Base-by-base conservation (phyloP, 2,329 filamentous ascomycete genomes). In the Colletotrichum horii region DNA sequence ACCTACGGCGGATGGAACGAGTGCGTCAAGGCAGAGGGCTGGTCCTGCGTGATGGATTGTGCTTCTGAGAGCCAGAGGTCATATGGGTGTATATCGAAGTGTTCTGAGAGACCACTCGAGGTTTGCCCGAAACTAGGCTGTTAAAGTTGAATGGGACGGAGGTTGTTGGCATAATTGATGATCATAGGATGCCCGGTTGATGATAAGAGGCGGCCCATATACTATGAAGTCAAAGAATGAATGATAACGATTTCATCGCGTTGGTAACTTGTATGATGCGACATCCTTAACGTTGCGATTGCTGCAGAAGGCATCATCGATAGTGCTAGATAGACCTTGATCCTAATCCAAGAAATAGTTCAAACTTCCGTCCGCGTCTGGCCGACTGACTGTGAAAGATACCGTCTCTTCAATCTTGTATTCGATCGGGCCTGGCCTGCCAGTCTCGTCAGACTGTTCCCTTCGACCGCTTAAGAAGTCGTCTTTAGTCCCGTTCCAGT, bases 141-240 rank as follows among this genome's bases (percentile, higher is more conserved):
- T 22, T 52, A 4, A 22, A 3, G 1, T 6, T 43, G 38, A 11
- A 43, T 2, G 38, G 3, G 43, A 6, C 4, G 38, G 0, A 9
- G 19, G 4, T 4, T 5, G 5, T 43, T n/a, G 19, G 16, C 8
- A 48, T 22, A 12, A 7, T 7, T 1, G 43, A 48, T 4, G 43
- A 1, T 12, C 0, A 2, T 22, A 48, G 6, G 4, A 2, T 24
- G n/a, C n/a, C n/a, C n/a, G 43, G n/a, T 52, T 24, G 0, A 8
- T 1, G 43, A 8, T 2, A 8, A 0, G 0, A 52, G 43, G 12
- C 11, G 43, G 6, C 43, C 14, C 43, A 4, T 6, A 52, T 22
- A 52, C 43, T 52, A 22, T 8, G 43, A 52, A 22, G 43, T 8
- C 43, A 24, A 52, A 22, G n/a, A 52, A 52, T 52, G 1, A 52